Base-by-base conservation (phyloP, 495 filamentous ascomycete species). In the Elasticomyces elasticus region DNA sequence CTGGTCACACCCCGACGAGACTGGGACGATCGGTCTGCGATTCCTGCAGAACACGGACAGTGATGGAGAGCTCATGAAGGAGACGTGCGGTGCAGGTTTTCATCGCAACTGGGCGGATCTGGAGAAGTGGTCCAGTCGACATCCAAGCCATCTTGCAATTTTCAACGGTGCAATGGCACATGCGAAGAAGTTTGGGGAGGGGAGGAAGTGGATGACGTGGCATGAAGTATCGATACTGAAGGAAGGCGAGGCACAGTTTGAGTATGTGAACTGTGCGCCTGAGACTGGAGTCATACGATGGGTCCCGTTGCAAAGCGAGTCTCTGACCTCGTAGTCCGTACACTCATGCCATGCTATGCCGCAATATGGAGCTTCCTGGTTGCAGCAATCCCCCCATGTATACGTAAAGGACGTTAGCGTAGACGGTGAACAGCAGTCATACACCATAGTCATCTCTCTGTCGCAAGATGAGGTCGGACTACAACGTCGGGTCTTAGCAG, bases 201-300 rank as follows among this genome's bases (percentile, higher is more conserved):
- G 45, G 15, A 53, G 38, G 51, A 53, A 53, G 40, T 31, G 43
- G 20, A 53, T 53, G 51, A 53, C 51, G 2, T 53, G 51, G 51
- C 51, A 53, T 26, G 51, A 53, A 40, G 51, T 53, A 5, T 53
- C 51, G 23, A 53, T 53, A 20, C 23, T 53, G 51, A 53, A 53
- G 33, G 37, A 25, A 24, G 38, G 38, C 11, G 51, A 53, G 38
- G 51, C 51, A n/a, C 17, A 25, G 20, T 53, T 53, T 33, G 51
- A 53, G 38, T 53, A 53, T 53, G 40, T 53, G 4, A 53, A 53
- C 19, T 53, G 51, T 53, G 40, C 23, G 15, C 51, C 51, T 5
- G 17, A 20, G 19, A 53, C 51, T 10, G 51, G 51, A 7, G 37
- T 53, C 28, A 53, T 53, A 10, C 13, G 33, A 23, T 53, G 51